Evolutionary conservation across 768 basidiomycete genomes (phyloP).

Genomic region (Leucocoprinus leucothites): DNA sequence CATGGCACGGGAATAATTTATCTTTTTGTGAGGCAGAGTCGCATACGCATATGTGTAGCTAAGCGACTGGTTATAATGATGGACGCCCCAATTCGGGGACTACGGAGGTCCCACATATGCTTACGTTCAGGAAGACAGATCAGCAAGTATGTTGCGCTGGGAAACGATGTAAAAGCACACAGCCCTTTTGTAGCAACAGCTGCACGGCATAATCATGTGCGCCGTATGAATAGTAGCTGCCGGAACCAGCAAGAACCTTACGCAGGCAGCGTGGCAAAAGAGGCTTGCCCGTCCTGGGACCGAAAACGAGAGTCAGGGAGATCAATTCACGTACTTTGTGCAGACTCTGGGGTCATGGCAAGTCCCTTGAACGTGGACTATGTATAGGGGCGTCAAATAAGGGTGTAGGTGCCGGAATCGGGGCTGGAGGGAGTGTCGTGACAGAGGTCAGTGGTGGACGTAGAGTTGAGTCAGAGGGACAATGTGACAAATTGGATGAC

Average conservation of each 20-base stretch:
- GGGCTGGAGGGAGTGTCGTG: too few relatives aligned
- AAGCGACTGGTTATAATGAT: constrained; percentile 5
- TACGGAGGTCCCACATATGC: background rate
- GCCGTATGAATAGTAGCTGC: background rate
- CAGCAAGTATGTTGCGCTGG: background rate
- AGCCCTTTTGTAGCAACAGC: constrained; percentile 2
- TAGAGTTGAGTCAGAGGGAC: background rate
- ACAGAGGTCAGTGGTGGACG: background rate
- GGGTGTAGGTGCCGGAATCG: background rate
- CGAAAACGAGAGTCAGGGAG: constrained; percentile 2
- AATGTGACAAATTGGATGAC: background rate
- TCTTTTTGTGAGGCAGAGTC: background rate
- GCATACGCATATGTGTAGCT: background rate
- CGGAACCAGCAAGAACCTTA: constrained; percentile 6
- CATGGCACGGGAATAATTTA: background rate
- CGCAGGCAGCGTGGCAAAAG: constrained; percentile 1
- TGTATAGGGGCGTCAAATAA: background rate
- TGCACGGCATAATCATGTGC: constrained; percentile 4
- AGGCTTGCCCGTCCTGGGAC: background rate
- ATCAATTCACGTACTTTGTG: background rate
- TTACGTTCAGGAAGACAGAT: background rate
- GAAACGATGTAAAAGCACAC: background rate
- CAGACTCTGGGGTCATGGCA: background rate
- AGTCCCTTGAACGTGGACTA: background rate
- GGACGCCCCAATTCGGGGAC: background rate